Base-by-base conservation (phyloP, 768 basidiomycete species). In the Galerina sulciceps region DNA sequence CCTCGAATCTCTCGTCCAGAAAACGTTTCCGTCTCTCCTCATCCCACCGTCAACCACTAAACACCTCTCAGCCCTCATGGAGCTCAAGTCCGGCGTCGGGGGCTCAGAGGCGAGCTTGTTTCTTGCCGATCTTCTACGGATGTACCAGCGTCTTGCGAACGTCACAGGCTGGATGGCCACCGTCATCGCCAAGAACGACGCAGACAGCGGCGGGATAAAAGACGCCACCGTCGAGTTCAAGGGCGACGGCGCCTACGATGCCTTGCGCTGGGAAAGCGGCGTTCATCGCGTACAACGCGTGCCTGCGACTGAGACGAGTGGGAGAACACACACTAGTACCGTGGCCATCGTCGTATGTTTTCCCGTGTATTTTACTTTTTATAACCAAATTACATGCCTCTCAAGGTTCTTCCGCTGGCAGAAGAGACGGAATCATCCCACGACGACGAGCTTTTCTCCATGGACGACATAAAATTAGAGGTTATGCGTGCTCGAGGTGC, bases 401-500 rank as follows among this genome's bases (percentile, higher is more conserved):
- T 47, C n/a, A 1, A 95, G 94, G 92, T 96, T 1, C 80, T 97
- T 1, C 96, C 96, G 0, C 75, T 94, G 4, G 72, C 82, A 18
- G 88, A 93, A 60, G 90, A 93, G 60, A 75, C 80, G 0, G 87
- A 87, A 23, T 20, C 42, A 10, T 69, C 77, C 0, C 69, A 78
- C 40, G 75, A 81, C 6, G 85, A 91, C n/a, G 82, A 87, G 15
- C 78, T 96, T 0, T 87, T 93, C 63, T 77, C 79, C 13, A 87
- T 96, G 76, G 90, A 91, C 53, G 97, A 99, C 49, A 85, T 99
- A 31, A 90, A 84, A 64, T 69, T 94, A 4, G 96, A 99, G 71
- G 94, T 97, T 46, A 97, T 98, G 95, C 88, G 97, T 22, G 85
- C 97, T 0, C 80, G 94, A n/a, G 97, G 97, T 22, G 96, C 97